Evolutionary conservation across 148 eudicot genomes (phyloP).

Genomic region (Chenopodium album): DNA sequence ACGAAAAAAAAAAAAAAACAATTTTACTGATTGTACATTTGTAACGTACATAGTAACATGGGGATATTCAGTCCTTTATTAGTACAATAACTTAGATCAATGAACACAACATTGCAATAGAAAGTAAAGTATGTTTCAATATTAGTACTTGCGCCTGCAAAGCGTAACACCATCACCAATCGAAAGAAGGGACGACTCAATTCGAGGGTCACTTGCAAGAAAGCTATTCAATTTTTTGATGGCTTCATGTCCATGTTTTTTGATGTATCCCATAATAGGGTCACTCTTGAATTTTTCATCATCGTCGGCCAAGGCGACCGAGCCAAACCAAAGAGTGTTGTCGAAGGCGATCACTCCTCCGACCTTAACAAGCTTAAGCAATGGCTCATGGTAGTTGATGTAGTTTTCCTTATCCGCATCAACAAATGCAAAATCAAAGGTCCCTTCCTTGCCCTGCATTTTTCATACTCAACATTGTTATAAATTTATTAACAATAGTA

Average conservation of each 20-base stretch:
- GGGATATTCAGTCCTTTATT: no score
- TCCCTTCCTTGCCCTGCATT: constrained; percentile 26
- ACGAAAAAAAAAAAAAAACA: no score
- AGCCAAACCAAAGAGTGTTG: constrained; percentile 55
- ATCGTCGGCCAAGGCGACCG: constrained; percentile 31
- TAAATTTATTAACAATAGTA: no score
- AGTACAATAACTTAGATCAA: no score
- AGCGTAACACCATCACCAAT: constrained; percentile 55
- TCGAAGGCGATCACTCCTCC: constrained; percentile 36
- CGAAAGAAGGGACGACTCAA: constrained; percentile 38
- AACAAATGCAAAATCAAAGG: constrained; percentile 30
- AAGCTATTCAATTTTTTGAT: constrained; percentile 23
- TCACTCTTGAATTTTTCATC: constrained; percentile 1
- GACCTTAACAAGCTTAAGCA: constrained; percentile 30
- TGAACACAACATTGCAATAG: no score
- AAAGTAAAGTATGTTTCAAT: no score
- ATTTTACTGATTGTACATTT: no score
- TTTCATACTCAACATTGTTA: no score
- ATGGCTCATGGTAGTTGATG: constrained; percentile 27
- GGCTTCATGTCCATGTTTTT: background rate
- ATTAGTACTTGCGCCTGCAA: constrained; percentile 39
- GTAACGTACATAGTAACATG: no score
- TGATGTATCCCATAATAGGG: background rate
- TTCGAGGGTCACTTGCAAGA: constrained; percentile 39
- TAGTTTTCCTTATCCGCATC: constrained; percentile 33